A percentile compares a stretch with the other conserved stretches of the same genome.
phyloP scores from a whole-genome alignment of 164 flowering plant species.

The Vitis labrusca region DNA sequence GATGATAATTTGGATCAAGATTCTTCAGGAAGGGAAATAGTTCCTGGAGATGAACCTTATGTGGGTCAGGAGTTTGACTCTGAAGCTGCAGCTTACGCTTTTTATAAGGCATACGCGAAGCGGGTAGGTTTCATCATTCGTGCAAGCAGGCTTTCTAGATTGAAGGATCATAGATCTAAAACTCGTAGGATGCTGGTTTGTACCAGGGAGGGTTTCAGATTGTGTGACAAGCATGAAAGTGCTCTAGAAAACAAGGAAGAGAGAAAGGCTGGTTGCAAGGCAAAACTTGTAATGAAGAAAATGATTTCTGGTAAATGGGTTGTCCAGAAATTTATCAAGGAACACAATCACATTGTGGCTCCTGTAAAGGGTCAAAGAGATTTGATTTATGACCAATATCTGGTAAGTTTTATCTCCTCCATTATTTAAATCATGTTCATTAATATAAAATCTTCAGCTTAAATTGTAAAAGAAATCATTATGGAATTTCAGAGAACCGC shows the following conservation, averaged over 20 bases:
- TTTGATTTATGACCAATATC: constrained; percentile 51
- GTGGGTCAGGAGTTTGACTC: constrained; percentile 74
- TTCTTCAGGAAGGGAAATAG: constrained; percentile 17
- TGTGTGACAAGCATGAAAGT: constrained; percentile 52
- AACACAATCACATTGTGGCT: constrained; percentile 50
- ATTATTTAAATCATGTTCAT: not conserved
- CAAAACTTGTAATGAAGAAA: constrained; percentile 59
- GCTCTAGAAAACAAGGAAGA: constrained; percentile 48
- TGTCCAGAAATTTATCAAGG: constrained; percentile 54
- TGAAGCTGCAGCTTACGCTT: constrained; percentile 71
- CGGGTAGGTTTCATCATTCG: constrained; percentile 63
- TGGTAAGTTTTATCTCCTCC: constrained; percentile 38
- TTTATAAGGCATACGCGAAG: constrained; percentile 70
- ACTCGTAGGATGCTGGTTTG: constrained; percentile 76
- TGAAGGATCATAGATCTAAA: constrained; percentile 68
- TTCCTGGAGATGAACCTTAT: constrained; percentile 49
- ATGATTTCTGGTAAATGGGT: constrained; percentile 61
- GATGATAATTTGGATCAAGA: constrained; percentile 32
- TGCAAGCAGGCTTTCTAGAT: constrained; percentile 73
- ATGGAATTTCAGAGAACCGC: too few relatives aligned
- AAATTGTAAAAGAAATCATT: not conserved
- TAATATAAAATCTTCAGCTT: not conserved
- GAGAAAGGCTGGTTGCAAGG: constrained; percentile 64
- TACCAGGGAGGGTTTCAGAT: constrained; percentile 68
- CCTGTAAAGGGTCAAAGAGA: constrained; percentile 60